These are phyloP conservation scores for Yamadazyma oceani DNA, from an alignment of 1,139 yeast species.

Conservation along the genomic window DNA sequence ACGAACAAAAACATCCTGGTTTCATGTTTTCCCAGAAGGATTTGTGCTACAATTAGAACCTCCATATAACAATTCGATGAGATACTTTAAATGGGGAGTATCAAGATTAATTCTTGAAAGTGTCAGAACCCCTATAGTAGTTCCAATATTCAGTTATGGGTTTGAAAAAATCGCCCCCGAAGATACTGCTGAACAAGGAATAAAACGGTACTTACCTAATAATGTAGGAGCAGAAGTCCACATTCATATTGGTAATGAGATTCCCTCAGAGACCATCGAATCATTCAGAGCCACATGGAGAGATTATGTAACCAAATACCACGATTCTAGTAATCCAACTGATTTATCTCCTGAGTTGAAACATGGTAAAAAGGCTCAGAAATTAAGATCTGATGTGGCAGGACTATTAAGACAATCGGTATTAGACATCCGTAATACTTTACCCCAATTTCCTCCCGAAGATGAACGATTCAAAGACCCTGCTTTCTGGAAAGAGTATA, in stretches of 20 bases:
- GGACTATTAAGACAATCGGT: constrained; percentile 66
- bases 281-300: constrained; percentile 69
- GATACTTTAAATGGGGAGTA: constrained; percentile 96
- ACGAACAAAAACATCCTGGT: constrained; percentile 75
- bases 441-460: constrained; percentile 55
- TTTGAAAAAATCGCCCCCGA: constrained; percentile 90
- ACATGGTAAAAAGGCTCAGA: constrained; percentile 61
- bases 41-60: constrained; percentile 82
- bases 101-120: constrained; percentile 81
- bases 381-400: constrained; percentile 69
- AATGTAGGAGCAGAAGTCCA: constrained; percentile 68
- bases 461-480: constrained; percentile 64
- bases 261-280: constrained; percentile 62
- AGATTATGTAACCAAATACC: constrained; percentile 53
- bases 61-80: constrained; percentile 81
- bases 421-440: constrained; percentile 51
- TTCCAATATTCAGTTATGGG: constrained; percentile 88
- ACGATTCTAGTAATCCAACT: constrained; percentile 47
- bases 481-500: constrained; percentile 69
- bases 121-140: constrained; percentile 77
- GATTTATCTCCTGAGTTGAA: constrained; percentile 65
- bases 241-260: constrained; percentile 70
- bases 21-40: constrained; percentile 95
- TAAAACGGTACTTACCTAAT: constrained; percentile 60
- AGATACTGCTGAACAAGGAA: constrained; percentile 52